Percentiles rank a stretch among this genome's conserved stretches.
phyloP scores from a whole-genome alignment of 345 rosid genomes.

The Alliaria petiolata region DNA sequence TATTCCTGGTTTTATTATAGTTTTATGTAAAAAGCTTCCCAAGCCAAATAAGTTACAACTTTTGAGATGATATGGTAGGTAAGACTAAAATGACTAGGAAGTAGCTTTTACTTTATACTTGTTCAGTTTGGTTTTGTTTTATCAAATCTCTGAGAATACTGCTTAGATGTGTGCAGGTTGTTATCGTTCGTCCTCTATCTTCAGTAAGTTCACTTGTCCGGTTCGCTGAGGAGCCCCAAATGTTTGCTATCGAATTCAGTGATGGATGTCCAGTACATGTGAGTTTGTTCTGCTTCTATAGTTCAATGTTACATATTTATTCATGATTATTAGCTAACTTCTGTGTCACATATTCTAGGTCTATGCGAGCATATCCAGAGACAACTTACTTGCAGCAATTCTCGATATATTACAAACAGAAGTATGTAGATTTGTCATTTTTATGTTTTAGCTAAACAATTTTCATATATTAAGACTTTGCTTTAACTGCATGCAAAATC shows the following conservation, averaged over 20 bases:
- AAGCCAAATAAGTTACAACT: not conserved
- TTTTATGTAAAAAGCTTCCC: not conserved
- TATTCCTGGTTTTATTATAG: not conserved
- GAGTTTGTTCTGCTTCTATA: conserved; percentile 32
- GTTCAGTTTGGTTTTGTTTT: conserved; percentile 15
- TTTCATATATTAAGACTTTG: not conserved
- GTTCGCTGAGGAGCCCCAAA: conserved; percentile 99
- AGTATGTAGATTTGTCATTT: conserved; percentile 48
- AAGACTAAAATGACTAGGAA: not conserved
- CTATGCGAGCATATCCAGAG: conserved; percentile 93
- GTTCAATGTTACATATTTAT: not conserved
- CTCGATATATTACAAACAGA: conserved; percentile 96
- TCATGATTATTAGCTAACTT: conserved; percentile 29
- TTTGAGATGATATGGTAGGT: conserved; percentile 10
- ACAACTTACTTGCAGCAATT: conserved; percentile 92
- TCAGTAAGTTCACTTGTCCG: conserved; percentile 88
- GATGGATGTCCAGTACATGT: conserved; percentile 98
- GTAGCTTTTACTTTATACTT: conserved; percentile 7
- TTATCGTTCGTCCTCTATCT: conserved; percentile 88
- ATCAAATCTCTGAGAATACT: conserved; percentile 65
- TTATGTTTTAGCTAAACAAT: not conserved
- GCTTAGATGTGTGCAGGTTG: conserved; percentile 98
- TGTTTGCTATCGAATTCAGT: conserved; percentile 93
- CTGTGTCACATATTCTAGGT: conserved; percentile 49
- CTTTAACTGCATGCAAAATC: not conserved